A percentile compares a stretch with the other conserved stretches of the same genome.
These are phyloP conservation scores for Bruguiera hainesii DNA, from an alignment of 441 rosid genomes.

Conservation along the genomic window DNA sequence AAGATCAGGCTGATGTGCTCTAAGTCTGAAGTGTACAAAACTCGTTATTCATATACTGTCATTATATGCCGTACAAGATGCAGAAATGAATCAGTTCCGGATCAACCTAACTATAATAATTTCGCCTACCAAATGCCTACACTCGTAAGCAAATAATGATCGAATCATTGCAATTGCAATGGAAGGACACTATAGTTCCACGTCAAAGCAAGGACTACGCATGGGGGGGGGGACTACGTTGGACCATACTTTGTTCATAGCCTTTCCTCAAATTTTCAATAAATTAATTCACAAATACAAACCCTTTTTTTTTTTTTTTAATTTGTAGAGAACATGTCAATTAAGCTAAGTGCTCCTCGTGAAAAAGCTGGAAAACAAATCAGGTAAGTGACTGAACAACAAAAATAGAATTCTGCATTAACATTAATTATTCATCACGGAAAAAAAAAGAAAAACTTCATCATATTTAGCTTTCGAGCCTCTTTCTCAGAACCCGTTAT, in stretches of 20 bases:
- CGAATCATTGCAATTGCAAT: not conserved
- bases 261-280: not conserved
- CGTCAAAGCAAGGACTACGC: constrained; percentile 4
- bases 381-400: no score
- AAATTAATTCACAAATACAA: not conserved
- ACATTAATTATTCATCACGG: no score
- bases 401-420: no score
- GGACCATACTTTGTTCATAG: not conserved
- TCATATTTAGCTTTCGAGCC: no score
- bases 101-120: not conserved
- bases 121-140: not conserved
- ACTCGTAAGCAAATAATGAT: not conserved
- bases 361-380: no score
- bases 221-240: not conserved
- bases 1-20: no score
- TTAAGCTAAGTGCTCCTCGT: not conserved
- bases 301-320: not conserved
- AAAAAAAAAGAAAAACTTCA: no score
- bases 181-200: constrained; percentile 19
- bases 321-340: not conserved
- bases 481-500: no score
- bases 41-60: not conserved
- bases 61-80: no score
- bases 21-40: no score
- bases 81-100: not conserved